Evolutionary conservation across 2,329 filamentous ascomycete species (phyloP), one percentile per base, ranked within the genome.

Genomic region (Bimuria novae-zelandiae): DNA sequence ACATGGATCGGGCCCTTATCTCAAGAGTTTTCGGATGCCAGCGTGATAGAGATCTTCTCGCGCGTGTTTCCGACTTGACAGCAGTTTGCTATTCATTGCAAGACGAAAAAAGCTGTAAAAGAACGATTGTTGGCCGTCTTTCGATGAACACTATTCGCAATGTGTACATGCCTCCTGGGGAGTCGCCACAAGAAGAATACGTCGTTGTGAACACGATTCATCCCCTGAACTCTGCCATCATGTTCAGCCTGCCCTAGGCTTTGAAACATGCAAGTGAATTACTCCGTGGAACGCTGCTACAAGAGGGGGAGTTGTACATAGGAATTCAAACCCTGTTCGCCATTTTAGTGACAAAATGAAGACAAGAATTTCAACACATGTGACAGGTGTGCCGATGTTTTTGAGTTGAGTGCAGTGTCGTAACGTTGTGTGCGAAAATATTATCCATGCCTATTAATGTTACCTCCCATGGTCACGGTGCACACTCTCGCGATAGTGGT

Each of bases 1-100:
- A 46, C 22, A 51, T 51, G 41, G 40, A 46, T 12, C 17, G 41
- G 2, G 16, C 12, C 2, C 33, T 51, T 21, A 40, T 40, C 2
- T 7, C 14, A 49, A 23, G 23, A 29, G 33, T 49, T 3, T 49
- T 49, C 32, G 45, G 45, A n/a, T 40, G 14, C 45, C n/a, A 40
- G 11, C 30, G 37, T 19, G 17, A 47, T 16, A 16, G 4, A 3
- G 16, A 40, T 21, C 14, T 49, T 1, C 45, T 49, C 5, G 12
- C 45, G 17, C 35, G 32, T 40, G 8, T 39, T 4, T 29, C 22
- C n/a, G 25, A 17, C 22, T 21, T 49, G 22, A 32, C 6, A 17
- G n/a, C 36, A 17, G 7, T 39, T 1, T 40, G 22, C n/a, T 49
- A 49, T 29, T 29, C 16, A 8, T 16, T 43, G 1, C 23, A 43